These are phyloP conservation scores for Melastoma malabathricum DNA, from an alignment of 345 rosid genomes.

Conservation along the genomic window DNA sequence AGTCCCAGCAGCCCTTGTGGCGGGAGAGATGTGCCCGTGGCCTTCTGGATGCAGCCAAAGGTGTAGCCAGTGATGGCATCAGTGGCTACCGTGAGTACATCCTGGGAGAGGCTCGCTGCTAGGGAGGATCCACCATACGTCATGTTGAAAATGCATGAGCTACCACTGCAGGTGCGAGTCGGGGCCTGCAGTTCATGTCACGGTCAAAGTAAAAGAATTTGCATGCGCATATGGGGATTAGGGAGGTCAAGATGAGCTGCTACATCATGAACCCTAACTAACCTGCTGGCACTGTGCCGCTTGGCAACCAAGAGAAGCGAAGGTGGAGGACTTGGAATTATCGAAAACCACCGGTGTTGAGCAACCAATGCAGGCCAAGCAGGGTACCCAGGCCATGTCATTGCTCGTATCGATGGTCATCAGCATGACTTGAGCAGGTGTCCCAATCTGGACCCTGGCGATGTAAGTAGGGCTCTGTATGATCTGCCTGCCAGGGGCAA, in stretches of 20 bases:
- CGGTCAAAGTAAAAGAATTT: not conserved
- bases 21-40: conserved; percentile 60
- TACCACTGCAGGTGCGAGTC: conserved; percentile 47
- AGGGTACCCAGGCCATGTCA: conserved; percentile 82
- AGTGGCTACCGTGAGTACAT: conserved; percentile 41
- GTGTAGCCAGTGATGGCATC: conserved; percentile 54
- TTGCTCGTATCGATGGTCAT: conserved; percentile 87
- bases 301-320: conserved; percentile 41
- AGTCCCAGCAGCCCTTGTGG: conserved; percentile 82
- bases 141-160: conserved; percentile 62
- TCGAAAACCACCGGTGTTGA: conserved; percentile 44
- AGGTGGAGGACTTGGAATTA: conserved; percentile 39
- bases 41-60: conserved; percentile 64
- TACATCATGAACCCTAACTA: not conserved
- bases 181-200: conserved; percentile 34
- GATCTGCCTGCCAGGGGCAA: conserved; percentile 79
- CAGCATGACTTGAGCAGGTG: conserved; percentile 73
- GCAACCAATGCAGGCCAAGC: conserved; percentile 71
- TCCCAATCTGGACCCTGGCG: conserved; percentile 60
- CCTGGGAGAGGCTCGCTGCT: conserved; percentile 57
- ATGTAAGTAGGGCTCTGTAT: conserved; percentile 77
- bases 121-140: conserved; percentile 70
- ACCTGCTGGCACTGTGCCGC: conserved; percentile 82
- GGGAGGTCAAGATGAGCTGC: too few relatives aligned
- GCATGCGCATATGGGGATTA: too few relatives aligned